A percentile compares a stretch with the other conserved stretches of the same genome.
phyloP scores from a whole-genome alignment of 139 green algal species.

The Asterochloris erici region DNA sequence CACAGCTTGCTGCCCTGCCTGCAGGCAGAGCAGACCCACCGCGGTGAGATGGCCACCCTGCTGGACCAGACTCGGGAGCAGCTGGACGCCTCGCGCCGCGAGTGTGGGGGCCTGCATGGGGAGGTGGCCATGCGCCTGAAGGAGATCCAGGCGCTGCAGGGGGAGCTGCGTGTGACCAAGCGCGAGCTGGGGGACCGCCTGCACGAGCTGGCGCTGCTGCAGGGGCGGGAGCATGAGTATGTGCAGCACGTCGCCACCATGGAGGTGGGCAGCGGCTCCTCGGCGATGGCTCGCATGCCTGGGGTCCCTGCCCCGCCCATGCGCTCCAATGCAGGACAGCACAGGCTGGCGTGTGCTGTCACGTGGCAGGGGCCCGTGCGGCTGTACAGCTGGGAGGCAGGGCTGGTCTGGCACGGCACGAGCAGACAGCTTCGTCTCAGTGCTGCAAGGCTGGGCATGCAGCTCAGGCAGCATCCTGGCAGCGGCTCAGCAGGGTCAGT shows the following conservation, averaged over 20 bases:
- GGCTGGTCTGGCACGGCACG: no score
- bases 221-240: slow-evolving; percentile 15
- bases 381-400: no score
- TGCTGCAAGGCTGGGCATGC: no score
- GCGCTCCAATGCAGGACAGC: no score
- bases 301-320: no score
- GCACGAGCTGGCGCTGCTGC: slow-evolving; percentile 23
- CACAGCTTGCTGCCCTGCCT: background rate
- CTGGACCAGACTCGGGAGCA: slow-evolving; percentile 7
- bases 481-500: no score
- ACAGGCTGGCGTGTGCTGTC: no score
- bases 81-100: slow-evolving; percentile 8
- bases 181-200: slow-evolving; percentile 13
- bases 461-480: no score
- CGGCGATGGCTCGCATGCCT: background rate
- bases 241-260: slow-evolving; percentile 18
- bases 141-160: slow-evolving; percentile 19
- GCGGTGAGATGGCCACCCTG: background rate
- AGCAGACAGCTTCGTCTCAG: no score
- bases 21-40: background rate
- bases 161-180: slow-evolving; percentile 9
- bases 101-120: slow-evolving; percentile 3
- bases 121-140: slow-evolving; percentile 17
- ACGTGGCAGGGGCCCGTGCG: no score
- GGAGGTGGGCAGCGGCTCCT: slow-evolving; percentile 3